These are phyloP conservation scores for Tuber magnatum DNA, from an alignment of 495 filamentous ascomycete species.

Conservation along the genomic window DNA sequence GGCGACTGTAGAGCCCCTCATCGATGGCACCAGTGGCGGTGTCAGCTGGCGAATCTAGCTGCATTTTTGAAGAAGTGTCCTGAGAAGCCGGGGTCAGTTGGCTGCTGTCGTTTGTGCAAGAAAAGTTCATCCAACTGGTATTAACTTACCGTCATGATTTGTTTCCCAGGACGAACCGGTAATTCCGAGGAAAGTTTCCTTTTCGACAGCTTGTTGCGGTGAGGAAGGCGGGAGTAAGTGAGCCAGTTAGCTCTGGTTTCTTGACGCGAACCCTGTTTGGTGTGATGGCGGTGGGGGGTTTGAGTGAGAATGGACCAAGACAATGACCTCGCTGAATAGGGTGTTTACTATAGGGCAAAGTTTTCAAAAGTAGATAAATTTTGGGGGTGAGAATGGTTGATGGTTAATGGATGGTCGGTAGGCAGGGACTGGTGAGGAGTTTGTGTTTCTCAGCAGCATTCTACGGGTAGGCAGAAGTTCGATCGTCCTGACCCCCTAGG, in stretches of 20 bases:
- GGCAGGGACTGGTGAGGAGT: background rate
- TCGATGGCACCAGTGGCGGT: constrained; percentile 65
- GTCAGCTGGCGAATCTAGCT: constrained; percentile 45
- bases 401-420: constrained; percentile 11
- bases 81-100: constrained; percentile 6
- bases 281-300: constrained; percentile 5
- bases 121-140: background rate
- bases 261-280: background rate
- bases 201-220: constrained; percentile 39
- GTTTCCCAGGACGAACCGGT: constrained; percentile 40
- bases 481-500: constrained; percentile 23
- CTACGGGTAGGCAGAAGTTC: constrained; percentile 1
- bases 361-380: constrained; percentile 7
- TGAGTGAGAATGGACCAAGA: constrained; percentile 2
- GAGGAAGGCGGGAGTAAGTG: constrained; percentile 10
- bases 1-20: constrained; percentile 93
- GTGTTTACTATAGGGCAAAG: constrained; percentile 6
- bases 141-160: constrained; percentile 37
- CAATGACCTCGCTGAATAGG: constrained; percentile 14
- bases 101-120: background rate
- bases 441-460: background rate
- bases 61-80: constrained; percentile 40
- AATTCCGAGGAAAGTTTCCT: constrained; percentile 40
- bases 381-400: constrained; percentile 4
- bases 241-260: constrained; percentile 4